Base-by-base conservation (phyloP, 306 rosid genomes). In the Potentilla sterilis region DNA sequence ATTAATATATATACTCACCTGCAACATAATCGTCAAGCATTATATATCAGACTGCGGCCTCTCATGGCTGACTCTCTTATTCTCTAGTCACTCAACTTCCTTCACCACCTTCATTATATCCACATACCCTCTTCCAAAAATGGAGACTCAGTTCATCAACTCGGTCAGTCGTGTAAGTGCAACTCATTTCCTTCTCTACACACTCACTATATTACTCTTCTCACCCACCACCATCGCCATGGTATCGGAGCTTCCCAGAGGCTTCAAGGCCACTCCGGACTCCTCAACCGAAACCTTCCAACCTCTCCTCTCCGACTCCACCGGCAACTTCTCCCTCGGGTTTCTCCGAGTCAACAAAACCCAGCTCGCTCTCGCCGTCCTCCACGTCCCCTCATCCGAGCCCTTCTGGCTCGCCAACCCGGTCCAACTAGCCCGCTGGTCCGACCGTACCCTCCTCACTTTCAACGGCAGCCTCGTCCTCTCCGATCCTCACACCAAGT, bases 381-480 rank as follows among this genome's bases (percentile, higher is more conserved):
- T 95, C 61, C 98, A 95, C 81, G 78, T 89, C 54, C 75, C 88
- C 2, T 95, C 98, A 38, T 80, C 87, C 0, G 85, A 86, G 49
- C 85, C 86, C 1, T 69, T 95, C 70, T 95, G 98, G 98, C 41
- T 78, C 21, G 96, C 95, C 24, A 85, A 87, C 77, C 88, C 88
- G 9, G 67, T 80, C 1, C 80, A 38, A 14, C 35, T 73, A 0
- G 85, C 87, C 0, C 69, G 64, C 18, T 92, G 98, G 97, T 76
- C 97, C 58, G 80, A 72, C 77, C 44, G 76, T 13, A 88, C 97
- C 2, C 79, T 73, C 70, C 80, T 95, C 75, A 75, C 58, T 74
- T 95, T 95, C 84, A 89, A 92, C 42, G 98, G 98, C 52, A 89
- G 87, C 16, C 89, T 95, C 15, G 77, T 87, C 4, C 57, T 92